These are phyloP conservation scores for Aspergillus persii DNA, from an alignment of 2,329 filamentous ascomycete species.

Conservation along the genomic window DNA sequence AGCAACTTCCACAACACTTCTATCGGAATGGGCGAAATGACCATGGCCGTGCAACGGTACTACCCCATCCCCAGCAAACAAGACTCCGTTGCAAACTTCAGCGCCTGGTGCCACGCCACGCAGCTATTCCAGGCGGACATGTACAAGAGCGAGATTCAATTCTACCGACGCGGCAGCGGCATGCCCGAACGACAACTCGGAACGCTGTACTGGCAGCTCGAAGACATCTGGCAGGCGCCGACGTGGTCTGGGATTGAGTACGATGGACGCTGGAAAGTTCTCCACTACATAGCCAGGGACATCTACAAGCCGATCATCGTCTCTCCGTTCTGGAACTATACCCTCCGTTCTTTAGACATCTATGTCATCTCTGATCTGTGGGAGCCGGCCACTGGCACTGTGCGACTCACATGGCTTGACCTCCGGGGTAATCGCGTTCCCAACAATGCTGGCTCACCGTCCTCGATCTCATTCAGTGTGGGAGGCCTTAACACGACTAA, in stretches of 20 bases:
- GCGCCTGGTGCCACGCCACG: slow-evolving; percentile 60
- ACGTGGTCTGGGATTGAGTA: slow-evolving; percentile 65
- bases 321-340: slow-evolving; percentile 55
- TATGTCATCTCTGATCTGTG: slow-evolving; percentile 61
- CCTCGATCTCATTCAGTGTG: slow-evolving; percentile 41
- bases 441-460: slow-evolving; percentile 34
- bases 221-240: slow-evolving; percentile 64
- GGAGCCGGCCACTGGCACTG: slow-evolving; percentile 47
- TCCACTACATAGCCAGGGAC: slow-evolving; percentile 59
- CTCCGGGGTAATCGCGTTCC: slow-evolving; percentile 47
- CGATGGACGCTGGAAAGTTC: slow-evolving; percentile 61
- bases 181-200: slow-evolving; percentile 58
- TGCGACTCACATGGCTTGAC: slow-evolving; percentile 52
- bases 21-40: slow-evolving; percentile 55
- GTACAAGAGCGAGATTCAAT: slow-evolving; percentile 60
- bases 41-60: slow-evolving; percentile 53
- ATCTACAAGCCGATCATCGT: slow-evolving; percentile 60
- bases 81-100: slow-evolving; percentile 57
- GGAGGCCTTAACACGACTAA: slow-evolving; percentile 54
- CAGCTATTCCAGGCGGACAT: slow-evolving; percentile 65
- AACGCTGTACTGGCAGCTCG: slow-evolving; percentile 63
- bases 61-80: slow-evolving; percentile 57
- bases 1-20: slow-evolving; percentile 41
- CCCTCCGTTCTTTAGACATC: slow-evolving; percentile 50
- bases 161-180: slow-evolving; percentile 60